Evolutionary conservation across 441 rosid species (phyloP).

Genomic region (Erysimum cheiri): DNA sequence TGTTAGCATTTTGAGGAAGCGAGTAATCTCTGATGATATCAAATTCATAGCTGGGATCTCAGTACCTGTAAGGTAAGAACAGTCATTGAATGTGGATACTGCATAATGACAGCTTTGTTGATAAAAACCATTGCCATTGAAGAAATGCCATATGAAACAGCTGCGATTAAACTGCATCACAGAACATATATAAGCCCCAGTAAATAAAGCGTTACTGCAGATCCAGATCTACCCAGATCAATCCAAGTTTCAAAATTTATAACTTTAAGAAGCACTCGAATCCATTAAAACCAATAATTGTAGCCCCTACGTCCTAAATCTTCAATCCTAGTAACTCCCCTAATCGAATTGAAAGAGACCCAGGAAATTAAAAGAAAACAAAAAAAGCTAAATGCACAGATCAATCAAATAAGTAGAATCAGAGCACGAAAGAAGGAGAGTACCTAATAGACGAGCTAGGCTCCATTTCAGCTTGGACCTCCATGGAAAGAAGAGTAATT

Average conservation of each 20-base stretch:
- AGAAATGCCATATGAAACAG: slow-evolving; percentile 87
- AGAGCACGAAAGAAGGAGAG: background rate
- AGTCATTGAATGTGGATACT: slow-evolving; percentile 85
- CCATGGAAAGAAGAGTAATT: slow-evolving; percentile 53
- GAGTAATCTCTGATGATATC: background rate
- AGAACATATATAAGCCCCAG: slow-evolving; percentile 1
- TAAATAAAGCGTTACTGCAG: background rate
- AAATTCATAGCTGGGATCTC: background rate
- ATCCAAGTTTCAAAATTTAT: slow-evolving; percentile 6
- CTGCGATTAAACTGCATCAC: slow-evolving; percentile 68
- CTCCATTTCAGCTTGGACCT: slow-evolving; percentile 55
- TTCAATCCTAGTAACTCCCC: slow-evolving; percentile 1
- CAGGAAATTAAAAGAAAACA: background rate
- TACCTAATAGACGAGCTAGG: slow-evolving; percentile 60
- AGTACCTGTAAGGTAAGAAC: slow-evolving; percentile 86
- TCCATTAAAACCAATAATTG: background rate
- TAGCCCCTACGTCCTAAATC: background rate
- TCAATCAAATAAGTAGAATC: background rate
- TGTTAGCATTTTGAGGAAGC: background rate
- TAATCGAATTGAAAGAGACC: slow-evolving; percentile 7
- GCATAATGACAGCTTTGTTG: slow-evolving; percentile 91
- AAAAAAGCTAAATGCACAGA: no score
- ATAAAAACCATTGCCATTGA: slow-evolving; percentile 99
- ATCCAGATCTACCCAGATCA: background rate
- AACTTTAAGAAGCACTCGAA: slow-evolving; percentile 12